Evolutionary conservation across 495 filamentous ascomycete species (phyloP).

Genomic region (Xylaria acuta): DNA sequence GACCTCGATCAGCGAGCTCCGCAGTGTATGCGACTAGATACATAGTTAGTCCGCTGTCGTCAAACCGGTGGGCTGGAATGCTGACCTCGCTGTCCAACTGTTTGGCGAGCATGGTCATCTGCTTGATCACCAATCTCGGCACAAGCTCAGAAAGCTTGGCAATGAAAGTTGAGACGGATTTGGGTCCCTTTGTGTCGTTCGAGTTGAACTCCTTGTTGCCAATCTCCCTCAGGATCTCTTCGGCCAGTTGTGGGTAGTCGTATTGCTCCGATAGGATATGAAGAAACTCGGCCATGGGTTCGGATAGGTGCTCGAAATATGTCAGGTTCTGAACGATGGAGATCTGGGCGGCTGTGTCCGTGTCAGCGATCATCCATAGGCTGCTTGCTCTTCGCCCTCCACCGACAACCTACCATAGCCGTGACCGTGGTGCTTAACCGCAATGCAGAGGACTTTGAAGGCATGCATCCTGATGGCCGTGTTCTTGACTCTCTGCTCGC

Average conservation of each 20-base stretch:
- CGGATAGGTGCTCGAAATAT: conserved; percentile 96
- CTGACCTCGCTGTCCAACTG: conserved; percentile 90
- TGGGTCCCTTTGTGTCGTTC: conserved; percentile 93
- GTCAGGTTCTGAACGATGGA: conserved; percentile 96
- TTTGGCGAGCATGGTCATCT: conserved; percentile 92
- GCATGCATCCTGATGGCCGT: conserved; percentile 93
- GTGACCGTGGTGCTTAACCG: conserved; percentile 97
- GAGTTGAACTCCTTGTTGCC: conserved; percentile 97
- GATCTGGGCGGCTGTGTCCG: conserved; percentile 83
- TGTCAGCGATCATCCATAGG: conserved; percentile 34
- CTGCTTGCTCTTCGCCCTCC: neutral
- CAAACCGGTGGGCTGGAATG: neutral
- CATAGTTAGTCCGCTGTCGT: conserved; percentile 27
- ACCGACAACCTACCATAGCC: conserved; percentile 75
- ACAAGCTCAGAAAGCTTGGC: conserved; percentile 94
- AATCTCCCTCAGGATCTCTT: conserved; percentile 91
- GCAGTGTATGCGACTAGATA: conserved; percentile 82
- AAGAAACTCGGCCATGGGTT: conserved; percentile 98
- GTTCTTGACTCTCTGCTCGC: conserved; percentile 89
- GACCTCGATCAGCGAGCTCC: conserved; percentile 95
- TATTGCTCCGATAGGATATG: conserved; percentile 97
- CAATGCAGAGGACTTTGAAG: conserved; percentile 95
- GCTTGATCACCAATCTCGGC: conserved; percentile 91
- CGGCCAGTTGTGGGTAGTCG: conserved; percentile 93
- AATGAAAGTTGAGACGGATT: conserved; percentile 97